Evolutionary conservation across 768 basidiomycete species (phyloP), one percentile per base, ranked within the genome.

Genomic region (Chiua virens): DNA sequence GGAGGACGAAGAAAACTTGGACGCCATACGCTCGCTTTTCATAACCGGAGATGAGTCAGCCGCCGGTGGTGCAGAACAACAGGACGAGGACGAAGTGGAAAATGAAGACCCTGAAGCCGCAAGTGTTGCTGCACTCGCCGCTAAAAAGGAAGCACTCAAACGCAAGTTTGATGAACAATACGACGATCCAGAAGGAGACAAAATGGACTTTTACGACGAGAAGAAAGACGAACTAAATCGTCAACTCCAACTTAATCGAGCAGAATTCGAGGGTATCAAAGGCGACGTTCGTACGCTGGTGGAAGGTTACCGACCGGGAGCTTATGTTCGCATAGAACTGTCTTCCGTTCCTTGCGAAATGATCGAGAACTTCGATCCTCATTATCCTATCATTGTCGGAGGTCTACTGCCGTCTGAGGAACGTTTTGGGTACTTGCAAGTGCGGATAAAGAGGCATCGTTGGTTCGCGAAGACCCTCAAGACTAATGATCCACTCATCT

Each of bases 161-260:
- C 84, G 86, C 57, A 95, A 96, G 68, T 99, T 99, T 65, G 92
- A 99, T 70, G 91, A 92, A 60, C 89, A 96, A 70, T 98, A 98
- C 69, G 93, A 97, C 66, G 92, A 94, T 57, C 88, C 89, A 3
- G 87, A 89, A 39, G 77, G 79, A 48, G 71, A 83, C 49, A 87
- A 89, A 60, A 71, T 83, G 66, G 91, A 93, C 63, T 97, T 97
- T 63, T 99, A 97, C 74, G 82, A 86, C 43, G 83, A 87, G 64
- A 86, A 89, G 68, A 99, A 98, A 73, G 90, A 89, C 18, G 92
- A 94, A 62, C 90, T 99, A 64, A 82, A 91, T 20, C 79, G 80
- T 9, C 94, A 97, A 63, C 83, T 86, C 25, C 79, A 82, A 46
- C 75, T 95, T 47, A 96, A 96, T 71, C 80, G 80, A 41, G 82